These are phyloP conservation scores for Hyphopichia fennica DNA, from an alignment of 1,139 yeast species.

Conservation along the genomic window DNA sequence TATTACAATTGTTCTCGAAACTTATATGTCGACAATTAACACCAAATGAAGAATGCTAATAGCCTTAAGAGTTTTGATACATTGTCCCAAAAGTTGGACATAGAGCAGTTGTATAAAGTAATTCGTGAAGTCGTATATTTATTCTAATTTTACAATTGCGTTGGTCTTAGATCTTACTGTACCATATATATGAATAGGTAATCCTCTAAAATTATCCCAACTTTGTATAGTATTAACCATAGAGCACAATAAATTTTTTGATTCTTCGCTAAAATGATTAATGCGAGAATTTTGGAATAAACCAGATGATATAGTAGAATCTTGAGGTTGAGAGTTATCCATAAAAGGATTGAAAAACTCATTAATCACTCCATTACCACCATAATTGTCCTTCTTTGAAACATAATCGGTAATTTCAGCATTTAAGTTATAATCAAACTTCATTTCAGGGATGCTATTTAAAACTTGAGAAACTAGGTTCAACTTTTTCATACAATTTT, in stretches of 20 bases:
- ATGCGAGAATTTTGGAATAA: background rate
- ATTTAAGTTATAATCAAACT: slow-evolving; percentile 16
- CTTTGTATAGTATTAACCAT: slow-evolving; percentile 26
- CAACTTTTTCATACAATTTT: slow-evolving; percentile 23
- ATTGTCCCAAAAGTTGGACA: too few relatives aligned
- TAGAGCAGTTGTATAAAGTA: too few relatives aligned
- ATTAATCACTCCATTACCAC: background rate
- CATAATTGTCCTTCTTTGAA: background rate
- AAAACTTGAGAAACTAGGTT: slow-evolving; percentile 18
- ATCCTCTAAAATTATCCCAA: slow-evolving; percentile 22
- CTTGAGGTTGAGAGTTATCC: background rate
- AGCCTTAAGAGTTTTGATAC: too few relatives aligned
- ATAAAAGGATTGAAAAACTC: slow-evolving; percentile 1
- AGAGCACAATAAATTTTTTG: slow-evolving; percentile 13
- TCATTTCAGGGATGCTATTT: slow-evolving; percentile 19
- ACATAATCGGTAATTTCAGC: background rate
- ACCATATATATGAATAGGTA: slow-evolving; percentile 11
- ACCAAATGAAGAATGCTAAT: too few relatives aligned
- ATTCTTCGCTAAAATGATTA: slow-evolving; percentile 4
- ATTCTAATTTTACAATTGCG: background rate
- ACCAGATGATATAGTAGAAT: slow-evolving; percentile 3
- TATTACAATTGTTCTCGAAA: too few relatives aligned
- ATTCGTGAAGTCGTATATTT: background rate
- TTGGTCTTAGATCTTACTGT: slow-evolving; percentile 3
- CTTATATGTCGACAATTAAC: too few relatives aligned